These are phyloP conservation scores for Steccherinum ochraceum DNA, from an alignment of 768 basidiomycete species.

Conservation along the genomic window DNA sequence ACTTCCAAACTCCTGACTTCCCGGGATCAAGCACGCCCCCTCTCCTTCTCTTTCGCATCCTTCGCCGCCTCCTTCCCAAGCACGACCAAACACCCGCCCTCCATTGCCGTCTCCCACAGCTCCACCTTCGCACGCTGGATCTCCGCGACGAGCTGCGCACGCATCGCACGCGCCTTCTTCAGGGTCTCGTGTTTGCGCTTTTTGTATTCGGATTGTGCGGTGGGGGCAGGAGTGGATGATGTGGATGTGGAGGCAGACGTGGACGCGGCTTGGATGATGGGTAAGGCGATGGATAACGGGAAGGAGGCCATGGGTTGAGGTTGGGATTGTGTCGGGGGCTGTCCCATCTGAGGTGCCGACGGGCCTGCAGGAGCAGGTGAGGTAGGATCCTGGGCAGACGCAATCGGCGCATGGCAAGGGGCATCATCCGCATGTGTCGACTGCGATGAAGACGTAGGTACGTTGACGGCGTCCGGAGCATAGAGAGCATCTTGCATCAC, in stretches of 20 bases:
- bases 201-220: background rate
- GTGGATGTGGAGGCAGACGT: background rate
- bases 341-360: background rate
- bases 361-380: background rate
- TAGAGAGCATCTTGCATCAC: background rate
- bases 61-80: conserved; percentile 7
- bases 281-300: background rate
- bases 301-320: background rate
- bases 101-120: conserved; percentile 69
- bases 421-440: background rate
- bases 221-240: background rate
- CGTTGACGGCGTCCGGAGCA: background rate
- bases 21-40: background rate
- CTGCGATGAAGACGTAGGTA: background rate
- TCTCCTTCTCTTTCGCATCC: background rate
- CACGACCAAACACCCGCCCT: conserved; percentile 23
- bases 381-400: too few relatives aligned
- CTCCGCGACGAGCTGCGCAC: conserved; percentile 44
- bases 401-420: background rate
- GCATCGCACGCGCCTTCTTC: conserved; percentile 46
- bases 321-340: background rate
- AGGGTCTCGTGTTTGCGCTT: conserved; percentile 40
- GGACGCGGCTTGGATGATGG: background rate
- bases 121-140: conserved; percentile 56
- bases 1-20: background rate